phyloP scores from a whole-genome alignment of 2,329 filamentous ascomycete species.

The Botrytis medusae region DNA sequence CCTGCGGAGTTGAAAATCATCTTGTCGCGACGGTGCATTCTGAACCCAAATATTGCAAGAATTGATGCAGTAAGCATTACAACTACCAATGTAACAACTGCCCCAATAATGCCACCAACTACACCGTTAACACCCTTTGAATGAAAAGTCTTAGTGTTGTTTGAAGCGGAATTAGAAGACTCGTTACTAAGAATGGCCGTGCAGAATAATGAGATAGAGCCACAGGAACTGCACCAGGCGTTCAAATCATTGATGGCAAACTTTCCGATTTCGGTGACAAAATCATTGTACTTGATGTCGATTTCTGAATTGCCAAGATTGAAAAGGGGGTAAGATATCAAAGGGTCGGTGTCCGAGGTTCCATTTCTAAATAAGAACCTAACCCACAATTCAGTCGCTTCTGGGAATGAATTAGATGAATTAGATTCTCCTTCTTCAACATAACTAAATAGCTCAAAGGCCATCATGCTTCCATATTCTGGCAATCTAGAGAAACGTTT shows the following conservation, averaged over 20 bases:
- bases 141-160: background rate
- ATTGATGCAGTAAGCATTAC: conserved; percentile 24
- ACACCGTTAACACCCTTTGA: conserved; percentile 17
- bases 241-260: conserved; percentile 31
- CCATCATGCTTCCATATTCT: conserved; percentile 71
- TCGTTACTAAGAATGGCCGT: conserved; percentile 25
- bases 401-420: conserved; percentile 39
- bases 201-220: conserved; percentile 34
- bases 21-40: conserved; percentile 27
- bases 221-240: conserved; percentile 37
- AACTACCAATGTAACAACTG: conserved; percentile 31
- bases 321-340: conserved; percentile 40
- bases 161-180: background rate
- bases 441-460: conserved; percentile 64
- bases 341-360: conserved; percentile 41
- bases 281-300: conserved; percentile 38
- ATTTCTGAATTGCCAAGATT: conserved; percentile 32
- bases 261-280: conserved; percentile 30
- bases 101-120: conserved; percentile 38
- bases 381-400: conserved; percentile 46
- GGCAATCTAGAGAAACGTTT: conserved; percentile 50
- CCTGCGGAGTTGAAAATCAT: conserved; percentile 7
- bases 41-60: conserved; percentile 33
- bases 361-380: conserved; percentile 58
- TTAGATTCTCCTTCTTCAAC: conserved; percentile 27